Conservation (phyloP, 176 grass and related monocot genomes). For the Otatea glauca region DNA sequence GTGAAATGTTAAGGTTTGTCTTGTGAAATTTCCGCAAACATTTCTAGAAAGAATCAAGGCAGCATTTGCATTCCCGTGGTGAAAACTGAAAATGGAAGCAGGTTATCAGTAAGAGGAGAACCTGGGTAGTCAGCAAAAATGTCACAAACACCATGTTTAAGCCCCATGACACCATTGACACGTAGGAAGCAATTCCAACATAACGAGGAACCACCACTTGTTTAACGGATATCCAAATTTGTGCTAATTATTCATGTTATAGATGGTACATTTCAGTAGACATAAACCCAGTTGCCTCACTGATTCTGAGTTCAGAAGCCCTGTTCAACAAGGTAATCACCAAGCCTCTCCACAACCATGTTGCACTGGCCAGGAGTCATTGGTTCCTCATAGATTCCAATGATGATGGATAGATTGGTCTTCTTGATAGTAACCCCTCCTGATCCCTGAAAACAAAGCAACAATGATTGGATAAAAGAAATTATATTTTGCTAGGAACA, state of each 20-base stretch:
- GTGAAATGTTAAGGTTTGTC: background rate
- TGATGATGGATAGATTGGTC: constrained; percentile 41
- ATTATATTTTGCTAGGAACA: background rate
- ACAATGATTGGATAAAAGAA: background rate
- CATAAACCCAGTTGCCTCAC: constrained; percentile 13
- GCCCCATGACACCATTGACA: background rate
- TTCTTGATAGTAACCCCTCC: constrained; percentile 55
- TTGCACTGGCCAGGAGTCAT: constrained; percentile 59
- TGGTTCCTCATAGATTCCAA: constrained; percentile 51
- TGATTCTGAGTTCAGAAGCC: constrained; percentile 40
- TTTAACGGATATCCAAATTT: background rate
- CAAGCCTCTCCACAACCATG: constrained; percentile 57
- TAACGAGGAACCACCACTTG: background rate
- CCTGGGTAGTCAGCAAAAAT: constrained; percentile 21
- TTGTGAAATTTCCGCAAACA: background rate
- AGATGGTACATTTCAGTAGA: background rate
- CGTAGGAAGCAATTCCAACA: background rate
- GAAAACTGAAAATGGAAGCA: background rate
- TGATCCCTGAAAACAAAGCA: constrained; percentile 42
- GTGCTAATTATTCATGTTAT: constrained; percentile 41
- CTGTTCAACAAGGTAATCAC: constrained; percentile 59
- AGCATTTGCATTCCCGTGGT: background rate
- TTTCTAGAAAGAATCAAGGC: background rate
- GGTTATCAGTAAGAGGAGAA: background rate
- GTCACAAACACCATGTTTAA: background rate